Conservation (phyloP, 2,329 filamentous ascomycete species). For the Neonectria neomacrospora region DNA sequence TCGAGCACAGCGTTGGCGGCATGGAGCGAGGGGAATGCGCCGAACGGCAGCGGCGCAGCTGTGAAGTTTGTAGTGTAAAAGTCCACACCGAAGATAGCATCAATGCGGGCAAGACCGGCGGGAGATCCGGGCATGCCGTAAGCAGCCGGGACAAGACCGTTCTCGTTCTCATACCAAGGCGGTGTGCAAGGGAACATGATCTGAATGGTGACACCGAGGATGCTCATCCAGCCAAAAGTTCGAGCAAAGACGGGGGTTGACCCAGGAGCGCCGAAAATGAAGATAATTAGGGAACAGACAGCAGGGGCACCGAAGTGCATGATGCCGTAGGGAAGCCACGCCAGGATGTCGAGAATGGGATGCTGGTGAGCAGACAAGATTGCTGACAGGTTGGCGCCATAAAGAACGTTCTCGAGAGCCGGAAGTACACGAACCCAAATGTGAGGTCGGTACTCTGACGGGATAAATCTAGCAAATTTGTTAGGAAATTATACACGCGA, state of each 20-base stretch:
- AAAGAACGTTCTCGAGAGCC: constrained; percentile 94
- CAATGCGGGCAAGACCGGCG: constrained; percentile 87
- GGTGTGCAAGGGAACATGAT: constrained; percentile 92
- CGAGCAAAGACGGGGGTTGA: constrained; percentile 86
- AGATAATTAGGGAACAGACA: constrained; percentile 81
- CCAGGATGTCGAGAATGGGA: constrained; percentile 84
- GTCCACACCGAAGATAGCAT: constrained; percentile 89
- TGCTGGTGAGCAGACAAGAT: constrained; percentile 92
- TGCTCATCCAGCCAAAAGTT: constrained; percentile 92
- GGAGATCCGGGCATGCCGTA: constrained; percentile 92
- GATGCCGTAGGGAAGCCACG: constrained; percentile 93
- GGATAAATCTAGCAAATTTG: constrained; percentile 76
- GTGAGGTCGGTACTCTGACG: constrained; percentile 85
- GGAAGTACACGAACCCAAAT: constrained; percentile 97
- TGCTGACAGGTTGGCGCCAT: constrained; percentile 95
- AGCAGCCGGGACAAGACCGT: constrained; percentile 89
- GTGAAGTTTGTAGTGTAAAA: constrained; percentile 94
- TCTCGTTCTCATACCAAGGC: constrained; percentile 96
- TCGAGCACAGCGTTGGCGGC: constrained; percentile 89
- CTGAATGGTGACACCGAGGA: constrained; percentile 88
- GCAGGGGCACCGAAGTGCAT: constrained; percentile 90
- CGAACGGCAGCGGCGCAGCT: constrained; percentile 90
- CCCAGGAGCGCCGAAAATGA: constrained; percentile 88
- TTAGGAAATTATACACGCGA: background rate
- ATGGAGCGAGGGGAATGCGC: constrained; percentile 93